These are phyloP conservation scores for Lentinula boryana DNA, from an alignment of 768 basidiomycete genomes.

Conservation along the genomic window DNA sequence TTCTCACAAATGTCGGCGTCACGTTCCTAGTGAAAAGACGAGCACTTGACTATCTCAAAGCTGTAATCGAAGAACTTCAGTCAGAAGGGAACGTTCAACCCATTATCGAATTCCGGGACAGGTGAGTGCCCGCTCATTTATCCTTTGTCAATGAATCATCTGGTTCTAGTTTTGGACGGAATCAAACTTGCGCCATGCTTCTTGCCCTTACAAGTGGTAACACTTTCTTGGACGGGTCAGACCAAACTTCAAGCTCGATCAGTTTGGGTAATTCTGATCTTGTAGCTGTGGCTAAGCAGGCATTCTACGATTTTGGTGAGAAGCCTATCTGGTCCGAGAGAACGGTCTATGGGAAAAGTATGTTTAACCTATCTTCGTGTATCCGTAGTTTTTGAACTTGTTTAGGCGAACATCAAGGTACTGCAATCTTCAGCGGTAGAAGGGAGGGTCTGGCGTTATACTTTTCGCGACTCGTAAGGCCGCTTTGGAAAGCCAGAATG, in stretches of 20 bases:
- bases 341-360: conserved; percentile 70
- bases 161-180: conserved; percentile 71
- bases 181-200: conserved; percentile 90
- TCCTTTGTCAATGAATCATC: conserved; percentile 5
- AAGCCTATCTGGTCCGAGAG: conserved; percentile 79
- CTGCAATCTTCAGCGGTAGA: conserved; percentile 77
- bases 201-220: conserved; percentile 83
- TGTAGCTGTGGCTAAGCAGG: conserved; percentile 70
- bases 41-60: conserved; percentile 78
- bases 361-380: conserved; percentile 13
- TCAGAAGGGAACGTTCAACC: conserved; percentile 70
- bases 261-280: conserved; percentile 55
- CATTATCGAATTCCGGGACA: conserved; percentile 79
- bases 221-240: conserved; percentile 63
- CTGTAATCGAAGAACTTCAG: conserved; percentile 77
- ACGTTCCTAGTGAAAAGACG: conserved; percentile 77
- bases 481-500: conserved; percentile 83
- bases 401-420: conserved; percentile 62
- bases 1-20: conserved; percentile 83
- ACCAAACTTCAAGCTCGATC: conserved; percentile 39
- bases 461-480: conserved; percentile 77
- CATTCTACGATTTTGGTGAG: conserved; percentile 82
- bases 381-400: not conserved
- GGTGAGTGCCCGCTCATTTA: conserved; percentile 32
- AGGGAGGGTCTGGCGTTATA: conserved; percentile 86